phyloP scores from a whole-genome alignment of 1,139 yeast species.

The Taphrina pruni region DNA sequence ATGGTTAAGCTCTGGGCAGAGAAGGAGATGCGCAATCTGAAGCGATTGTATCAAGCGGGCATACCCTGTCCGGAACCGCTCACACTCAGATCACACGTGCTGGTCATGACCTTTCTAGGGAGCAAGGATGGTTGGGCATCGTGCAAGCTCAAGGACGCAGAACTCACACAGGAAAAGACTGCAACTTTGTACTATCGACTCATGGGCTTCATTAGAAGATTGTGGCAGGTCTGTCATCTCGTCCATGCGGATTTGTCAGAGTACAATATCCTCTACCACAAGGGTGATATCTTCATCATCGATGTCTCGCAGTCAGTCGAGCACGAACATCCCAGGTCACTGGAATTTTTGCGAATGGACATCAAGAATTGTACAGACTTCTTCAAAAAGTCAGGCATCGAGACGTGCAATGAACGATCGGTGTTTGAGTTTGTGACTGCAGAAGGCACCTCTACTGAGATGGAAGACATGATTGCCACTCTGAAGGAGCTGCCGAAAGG shows the following conservation, averaged over 20 bases:
- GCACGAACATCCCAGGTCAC: slow-evolving; percentile 96
- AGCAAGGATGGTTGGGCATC: slow-evolving; percentile 61
- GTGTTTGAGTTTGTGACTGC: slow-evolving; percentile 74
- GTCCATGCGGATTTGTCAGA: slow-evolving; percentile 98
- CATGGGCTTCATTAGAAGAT: slow-evolving; percentile 79
- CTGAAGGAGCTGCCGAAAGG: slow-evolving; percentile 32
- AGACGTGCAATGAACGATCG: slow-evolving; percentile 78
- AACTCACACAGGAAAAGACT: slow-evolving; percentile 69
- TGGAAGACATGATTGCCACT: slow-evolving; percentile 56
- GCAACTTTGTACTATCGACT: slow-evolving; percentile 74
- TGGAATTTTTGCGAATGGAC: slow-evolving; percentile 95
- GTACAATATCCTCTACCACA: slow-evolving; percentile 83
- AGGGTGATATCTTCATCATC: slow-evolving; percentile 79
- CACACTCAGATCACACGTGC: slow-evolving; percentile 83
- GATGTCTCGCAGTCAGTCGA: slow-evolving; percentile 98
- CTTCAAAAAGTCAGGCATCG: slow-evolving; percentile 74
- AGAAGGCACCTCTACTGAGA: slow-evolving; percentile 52
- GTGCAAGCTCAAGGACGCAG: slow-evolving; percentile 50
- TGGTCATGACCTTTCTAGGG: slow-evolving; percentile 93
- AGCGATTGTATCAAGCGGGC: slow-evolving; percentile 75
- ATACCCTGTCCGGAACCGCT: slow-evolving; percentile 93
- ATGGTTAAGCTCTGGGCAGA: slow-evolving; percentile 99
- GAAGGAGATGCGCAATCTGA: slow-evolving; percentile 90
- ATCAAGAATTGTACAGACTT: slow-evolving; percentile 92
- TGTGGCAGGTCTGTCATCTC: slow-evolving; percentile 85